Base-by-base conservation (phyloP, 2,329 filamentous ascomycete genomes). In the Penicillium sp. region DNA sequence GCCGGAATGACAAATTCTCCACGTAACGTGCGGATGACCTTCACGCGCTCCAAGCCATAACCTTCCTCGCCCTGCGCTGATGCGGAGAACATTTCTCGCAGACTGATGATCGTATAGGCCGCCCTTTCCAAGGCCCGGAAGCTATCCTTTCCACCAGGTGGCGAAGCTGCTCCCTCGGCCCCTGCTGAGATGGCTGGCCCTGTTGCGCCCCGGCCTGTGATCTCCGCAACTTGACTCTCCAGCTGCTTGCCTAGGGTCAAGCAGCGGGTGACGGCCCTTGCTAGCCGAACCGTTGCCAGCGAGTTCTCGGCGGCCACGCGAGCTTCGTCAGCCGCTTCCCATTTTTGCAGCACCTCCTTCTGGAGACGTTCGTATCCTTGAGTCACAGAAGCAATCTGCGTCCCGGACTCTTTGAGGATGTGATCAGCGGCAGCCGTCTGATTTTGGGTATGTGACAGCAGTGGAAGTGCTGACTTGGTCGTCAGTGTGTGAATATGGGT, bases 401-500 rank as follows among this genome's bases (percentile, higher is more conserved):
- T 80, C 63, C 95, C 89, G 36, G 97, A 85, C 65, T 90, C 88
- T 31, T 83, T 76, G 50, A 96, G 78, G 59, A 97, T 88, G 49
- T 81, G 81, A 48, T 82, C 81, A 61, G 89, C 91, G 2, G 91
- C 86, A 31, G 85, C 81, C 13, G 86, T 89, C 71, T 94, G 89
- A 41, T 84, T 78, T 56, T 86, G 81, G 3, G 92, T 95, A 72
- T 97, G 83, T 29, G 86, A 79, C 18, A 99, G 82, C 27, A 99
- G 81, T 0, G 92, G 89, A 0, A 93, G 77, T 3, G 94, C 92
- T 27, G 88, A 89, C 59, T 89, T 87, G 2, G 92, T 94, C 5
- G 93, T 95, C 39, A 97, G 82, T 3, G 85, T 83, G 72, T 99
- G 91, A 59, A 99, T 96, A 70, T 96, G 92, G 0, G 92, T 96